Conservation (phyloP, 2,329 filamentous ascomycete genomes). For the Chaetomiaceae sp. region DNA sequence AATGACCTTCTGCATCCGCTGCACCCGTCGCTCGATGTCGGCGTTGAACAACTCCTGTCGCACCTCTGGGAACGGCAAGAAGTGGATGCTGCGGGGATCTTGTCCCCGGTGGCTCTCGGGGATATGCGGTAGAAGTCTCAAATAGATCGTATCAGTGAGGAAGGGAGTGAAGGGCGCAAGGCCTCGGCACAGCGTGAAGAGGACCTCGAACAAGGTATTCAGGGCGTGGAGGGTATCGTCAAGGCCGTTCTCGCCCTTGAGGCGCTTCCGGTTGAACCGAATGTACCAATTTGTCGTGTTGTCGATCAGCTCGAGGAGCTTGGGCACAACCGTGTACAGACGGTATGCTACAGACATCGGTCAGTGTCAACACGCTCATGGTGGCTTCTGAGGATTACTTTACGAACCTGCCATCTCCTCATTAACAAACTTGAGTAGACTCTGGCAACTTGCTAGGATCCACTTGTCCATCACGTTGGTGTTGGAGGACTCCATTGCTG, state of each 20-base stretch:
- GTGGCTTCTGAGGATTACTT: not conserved
- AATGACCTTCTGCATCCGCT: constrained; percentile 92
- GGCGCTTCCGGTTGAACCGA: constrained; percentile 80
- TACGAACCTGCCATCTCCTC: constrained; percentile 75
- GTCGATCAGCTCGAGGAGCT: constrained; percentile 77
- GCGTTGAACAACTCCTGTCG: constrained; percentile 82
- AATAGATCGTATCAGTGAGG: constrained; percentile 90
- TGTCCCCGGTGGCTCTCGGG: constrained; percentile 60
- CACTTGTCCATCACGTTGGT: constrained; percentile 93
- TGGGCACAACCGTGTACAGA: constrained; percentile 85
- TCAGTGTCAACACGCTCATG: constrained; percentile 8
- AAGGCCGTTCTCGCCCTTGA: constrained; percentile 83
- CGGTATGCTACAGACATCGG: constrained; percentile 51
- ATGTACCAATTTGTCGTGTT: constrained; percentile 99
- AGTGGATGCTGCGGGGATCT: constrained; percentile 84
- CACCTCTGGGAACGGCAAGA: constrained; percentile 83
- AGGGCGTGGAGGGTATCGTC: constrained; percentile 85
- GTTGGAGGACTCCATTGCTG: constrained; percentile 66
- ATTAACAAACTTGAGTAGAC: constrained; percentile 84
- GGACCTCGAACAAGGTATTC: constrained; percentile 88
- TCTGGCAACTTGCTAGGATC: constrained; percentile 91
- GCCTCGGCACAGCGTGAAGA: constrained; percentile 81
- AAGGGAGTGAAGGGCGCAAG: constrained; percentile 95
- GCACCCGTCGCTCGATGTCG: constrained; percentile 77
- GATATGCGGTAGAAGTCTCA: constrained; percentile 73